These are phyloP conservation scores for Leccinum subrobustum DNA, from an alignment of 1,284 basidiomycete genomes.

Conservation along the genomic window DNA sequence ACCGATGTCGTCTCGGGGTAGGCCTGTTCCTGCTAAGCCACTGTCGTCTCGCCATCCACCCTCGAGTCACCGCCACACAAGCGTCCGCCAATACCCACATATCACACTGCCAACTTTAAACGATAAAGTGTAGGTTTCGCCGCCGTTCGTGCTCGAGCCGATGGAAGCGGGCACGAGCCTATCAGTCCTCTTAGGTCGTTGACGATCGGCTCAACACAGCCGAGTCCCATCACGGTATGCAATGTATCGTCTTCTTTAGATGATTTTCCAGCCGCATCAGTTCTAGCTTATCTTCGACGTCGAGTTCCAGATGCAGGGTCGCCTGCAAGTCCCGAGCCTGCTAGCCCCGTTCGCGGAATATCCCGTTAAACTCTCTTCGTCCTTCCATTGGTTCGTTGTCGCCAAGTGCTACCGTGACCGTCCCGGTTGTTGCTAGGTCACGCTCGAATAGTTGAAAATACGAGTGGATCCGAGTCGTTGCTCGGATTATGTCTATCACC, in stretches of 20 bases:
- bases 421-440: conserved; percentile 4
- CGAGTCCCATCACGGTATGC: neutral
- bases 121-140: conserved; percentile 41
- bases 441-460: conserved; percentile 71
- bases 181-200: conserved; percentile 25
- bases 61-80: neutral
- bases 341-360: conserved; percentile 31
- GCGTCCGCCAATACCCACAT: conserved; percentile 23
- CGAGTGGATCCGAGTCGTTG: conserved; percentile 84
- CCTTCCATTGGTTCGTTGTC: conserved; percentile 17
- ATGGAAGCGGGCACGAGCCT: conserved; percentile 40
- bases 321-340: conserved; percentile 12
- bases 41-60: conserved; percentile 10
- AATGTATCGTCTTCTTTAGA: conserved; percentile 26
- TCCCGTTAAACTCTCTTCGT: conserved; percentile 19
- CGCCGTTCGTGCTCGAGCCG: conserved; percentile 37
- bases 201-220: conserved; percentile 5
- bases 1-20: neutral
- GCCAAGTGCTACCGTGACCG: conserved; percentile 7
- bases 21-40: conserved; percentile 7
- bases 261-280: conserved; percentile 31
- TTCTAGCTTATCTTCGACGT: conserved; percentile 31
- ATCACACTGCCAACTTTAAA: conserved; percentile 35
- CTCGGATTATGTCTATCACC: conserved; percentile 84
- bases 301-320: conserved; percentile 14